A percentile compares a stretch with the other conserved stretches of the same genome.
These are phyloP conservation scores for Solanum pimpinellifolium DNA, from an alignment of 257 asterid genomes.

Conservation along the genomic window DNA sequence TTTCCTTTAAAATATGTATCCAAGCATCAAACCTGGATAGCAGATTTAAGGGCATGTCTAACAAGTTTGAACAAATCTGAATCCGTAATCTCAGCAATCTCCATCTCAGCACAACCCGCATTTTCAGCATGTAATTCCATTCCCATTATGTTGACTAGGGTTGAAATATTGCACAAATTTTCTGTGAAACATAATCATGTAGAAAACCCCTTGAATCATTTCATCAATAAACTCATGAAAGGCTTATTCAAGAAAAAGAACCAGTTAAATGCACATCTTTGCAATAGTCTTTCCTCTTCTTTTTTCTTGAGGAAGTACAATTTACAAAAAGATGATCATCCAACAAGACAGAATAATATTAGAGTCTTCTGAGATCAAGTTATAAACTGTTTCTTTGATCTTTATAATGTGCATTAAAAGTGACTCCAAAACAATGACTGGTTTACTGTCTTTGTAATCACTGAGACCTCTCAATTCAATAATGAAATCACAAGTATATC, in stretches of 20 bases:
- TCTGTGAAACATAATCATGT: background rate
- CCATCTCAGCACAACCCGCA: slow-evolving; percentile 22
- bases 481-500: background rate
- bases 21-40: slow-evolving; percentile 29
- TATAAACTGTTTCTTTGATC: background rate
- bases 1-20: background rate
- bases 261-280: background rate
- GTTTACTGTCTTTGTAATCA: background rate
- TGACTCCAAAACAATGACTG: background rate
- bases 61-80: slow-evolving; percentile 47
- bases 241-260: background rate
- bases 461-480: background rate
- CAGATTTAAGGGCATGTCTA: slow-evolving; percentile 52
- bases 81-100: slow-evolving; percentile 37
- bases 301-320: background rate
- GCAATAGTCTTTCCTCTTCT: background rate
- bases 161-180: background rate
- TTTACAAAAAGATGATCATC: background rate
- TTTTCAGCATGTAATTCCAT: slow-evolving; percentile 17
- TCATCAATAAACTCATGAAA: background rate
- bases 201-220: background rate
- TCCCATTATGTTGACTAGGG: slow-evolving; percentile 28
- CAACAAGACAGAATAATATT: background rate
- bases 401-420: background rate
- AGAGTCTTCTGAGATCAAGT: background rate